Base-by-base conservation (phyloP, 768 basidiomycete species). In the Lactifluus rugatus region DNA sequence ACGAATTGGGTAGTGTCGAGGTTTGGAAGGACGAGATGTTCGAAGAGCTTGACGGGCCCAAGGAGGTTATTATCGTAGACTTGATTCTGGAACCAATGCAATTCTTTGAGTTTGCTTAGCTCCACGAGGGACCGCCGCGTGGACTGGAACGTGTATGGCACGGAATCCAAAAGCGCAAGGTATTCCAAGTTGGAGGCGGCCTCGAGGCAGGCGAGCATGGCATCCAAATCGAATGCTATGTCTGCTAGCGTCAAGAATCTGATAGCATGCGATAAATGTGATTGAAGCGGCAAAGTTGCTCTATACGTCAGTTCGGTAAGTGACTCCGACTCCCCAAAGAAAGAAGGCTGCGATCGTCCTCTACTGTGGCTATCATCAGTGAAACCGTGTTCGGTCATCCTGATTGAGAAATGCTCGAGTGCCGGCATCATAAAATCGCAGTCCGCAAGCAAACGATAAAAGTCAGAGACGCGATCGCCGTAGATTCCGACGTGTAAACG, bases 1-100 rank as follows among this genome's bases (percentile, higher is more conserved):
- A 47, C 48, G 44, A 60, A 60, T 4, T 23, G n/a, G 19, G 49
- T 26, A 3, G 11, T 25, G 9, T 31, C 26, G 16, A 60, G 54
- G 6, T 14, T n/a, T 3, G 59, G 59, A 41, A 55, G 36, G 36
- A 14, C 21, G 45, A 60, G 48, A 37, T 52, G 53, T 36, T 60
- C 59, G 23, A 60, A 60, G 28, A 60, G 36, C 28, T 60, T 60
- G 42, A 60, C 59, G 21, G 59, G 56, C 5, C 54, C 59, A 14
- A 60, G 34, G 16, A 60, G 34, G 17, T 56, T 52, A 42, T 56
- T 52, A 42, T 56, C 54, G 36, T 19, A 51, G 17, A 60, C 37
- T 5, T 25, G 28, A 7, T 45, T 44, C 23, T 60, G 59, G 54
- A 60, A 60, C 48, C 49, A 60, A 23, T 60, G 45, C 5, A 60